phyloP scores from a whole-genome alignment of 495 filamentous ascomycete genomes.

The Neurospora sp. region DNA sequence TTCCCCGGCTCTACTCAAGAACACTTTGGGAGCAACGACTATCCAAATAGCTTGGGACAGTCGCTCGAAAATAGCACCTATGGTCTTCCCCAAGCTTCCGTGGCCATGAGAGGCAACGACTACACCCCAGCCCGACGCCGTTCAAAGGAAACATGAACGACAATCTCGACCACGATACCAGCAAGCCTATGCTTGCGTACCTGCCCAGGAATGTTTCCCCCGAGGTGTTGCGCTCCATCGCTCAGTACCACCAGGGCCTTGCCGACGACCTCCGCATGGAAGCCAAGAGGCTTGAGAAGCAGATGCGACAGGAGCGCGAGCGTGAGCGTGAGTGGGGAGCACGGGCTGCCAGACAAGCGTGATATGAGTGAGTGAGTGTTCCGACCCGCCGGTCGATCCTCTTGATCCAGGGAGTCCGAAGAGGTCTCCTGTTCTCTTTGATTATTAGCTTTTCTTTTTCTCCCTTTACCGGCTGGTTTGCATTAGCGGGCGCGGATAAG shows the following conservation, averaged over 20 bases:
- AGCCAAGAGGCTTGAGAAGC: neutral
- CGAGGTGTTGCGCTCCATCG: neutral
- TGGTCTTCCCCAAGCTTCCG: neutral
- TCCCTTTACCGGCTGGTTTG: neutral
- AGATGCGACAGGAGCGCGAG: neutral
- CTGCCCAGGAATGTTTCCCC: neutral
- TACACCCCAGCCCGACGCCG: neutral
- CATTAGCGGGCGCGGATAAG: neutral
- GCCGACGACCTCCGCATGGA: neutral
- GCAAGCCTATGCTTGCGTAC: neutral
- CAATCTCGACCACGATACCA: neutral
- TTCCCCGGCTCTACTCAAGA: neutral
- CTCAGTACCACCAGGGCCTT: neutral
- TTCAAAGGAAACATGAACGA: neutral
- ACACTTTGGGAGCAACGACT: neutral
- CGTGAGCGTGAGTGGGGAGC: neutral
- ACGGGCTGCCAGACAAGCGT: neutral
- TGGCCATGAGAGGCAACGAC: neutral
- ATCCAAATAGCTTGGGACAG: neutral
- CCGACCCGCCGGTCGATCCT: neutral
- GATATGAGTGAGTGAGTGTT: neutral
- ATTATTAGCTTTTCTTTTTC: neutral
- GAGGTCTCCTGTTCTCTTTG: neutral
- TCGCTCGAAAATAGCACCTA: neutral
- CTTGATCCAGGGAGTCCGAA: no score